A percentile compares a stretch with the other conserved stretches of the same genome.
phyloP scores from a whole-genome alignment of 176 grass and related monocot species.

The Oropetium thomaeum region DNA sequence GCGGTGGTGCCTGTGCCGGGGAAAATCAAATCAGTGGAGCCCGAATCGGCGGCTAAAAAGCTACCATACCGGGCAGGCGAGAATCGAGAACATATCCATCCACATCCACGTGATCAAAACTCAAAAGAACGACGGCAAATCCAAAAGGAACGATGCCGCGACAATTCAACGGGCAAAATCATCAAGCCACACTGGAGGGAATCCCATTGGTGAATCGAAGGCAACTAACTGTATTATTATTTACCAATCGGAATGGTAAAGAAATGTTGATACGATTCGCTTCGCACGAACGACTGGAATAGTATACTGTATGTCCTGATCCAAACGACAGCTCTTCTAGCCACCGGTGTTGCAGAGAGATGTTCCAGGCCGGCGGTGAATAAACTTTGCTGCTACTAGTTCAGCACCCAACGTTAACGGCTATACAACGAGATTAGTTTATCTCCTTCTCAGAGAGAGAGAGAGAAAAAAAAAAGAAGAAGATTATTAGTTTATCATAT shows the following conservation, averaged over 20 bases:
- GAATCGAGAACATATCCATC: background rate
- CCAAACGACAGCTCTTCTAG: background rate
- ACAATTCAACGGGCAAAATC: constrained; percentile 7
- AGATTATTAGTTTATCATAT: background rate
- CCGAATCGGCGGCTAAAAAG: no score
- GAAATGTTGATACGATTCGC: background rate
- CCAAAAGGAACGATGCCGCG: constrained; percentile 28
- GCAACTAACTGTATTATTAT: no score
- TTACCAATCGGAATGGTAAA: background rate
- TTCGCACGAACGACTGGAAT: background rate
- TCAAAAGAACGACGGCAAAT: background rate
- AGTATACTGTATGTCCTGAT: background rate
- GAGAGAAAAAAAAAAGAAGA: no score
- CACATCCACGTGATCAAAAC: background rate
- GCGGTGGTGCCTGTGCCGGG: background rate
- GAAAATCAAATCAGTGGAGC: no score
- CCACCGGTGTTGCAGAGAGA: constrained; percentile 1
- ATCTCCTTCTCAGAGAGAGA: no score
- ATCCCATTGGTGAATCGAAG: no score
- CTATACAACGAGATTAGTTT: constrained; percentile 8
- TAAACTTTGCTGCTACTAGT: background rate
- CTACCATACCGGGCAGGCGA: no score
- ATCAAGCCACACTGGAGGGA: background rate
- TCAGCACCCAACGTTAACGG: background rate
- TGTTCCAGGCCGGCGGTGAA: background rate